A percentile compares a stretch with the other conserved stretches of the same genome.
phyloP scores from a whole-genome alignment of 2,329 filamentous ascomycete genomes.

The Pezicula rhizophila region DNA sequence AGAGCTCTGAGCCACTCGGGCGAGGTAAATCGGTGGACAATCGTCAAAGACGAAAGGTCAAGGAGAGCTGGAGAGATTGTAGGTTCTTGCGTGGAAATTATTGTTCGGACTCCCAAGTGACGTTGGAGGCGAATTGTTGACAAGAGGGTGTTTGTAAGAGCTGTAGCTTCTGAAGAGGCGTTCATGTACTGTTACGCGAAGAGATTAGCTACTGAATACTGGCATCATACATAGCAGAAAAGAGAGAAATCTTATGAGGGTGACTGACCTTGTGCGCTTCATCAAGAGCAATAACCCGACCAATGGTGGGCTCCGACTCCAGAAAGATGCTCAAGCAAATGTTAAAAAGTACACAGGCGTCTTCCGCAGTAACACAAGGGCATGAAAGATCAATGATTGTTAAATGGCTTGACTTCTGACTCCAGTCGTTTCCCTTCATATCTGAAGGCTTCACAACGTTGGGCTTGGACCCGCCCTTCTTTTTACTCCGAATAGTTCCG shows the following conservation, averaged over 20 bases:
- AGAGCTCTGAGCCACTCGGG: constrained; percentile 48
- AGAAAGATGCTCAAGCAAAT: constrained; percentile 64
- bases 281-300: constrained; percentile 63
- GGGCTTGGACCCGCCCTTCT: too few relatives aligned
- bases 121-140: constrained; percentile 63
- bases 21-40: constrained; percentile 67
- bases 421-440: constrained; percentile 17
- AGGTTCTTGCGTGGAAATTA: constrained; percentile 75
- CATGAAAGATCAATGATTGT: constrained; percentile 70
- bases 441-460: too few relatives aligned
- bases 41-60: constrained; percentile 64
- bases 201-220: too few relatives aligned
- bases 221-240: neutral
- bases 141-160: constrained; percentile 57
- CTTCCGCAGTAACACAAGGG: constrained; percentile 60
- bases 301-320: constrained; percentile 40
- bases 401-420: constrained; percentile 39
- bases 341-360: constrained; percentile 67
- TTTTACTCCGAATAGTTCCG: too few relatives aligned
- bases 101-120: constrained; percentile 58
- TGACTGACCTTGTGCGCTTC: constrained; percentile 64
- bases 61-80: constrained; percentile 63
- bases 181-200: constrained; percentile 48
- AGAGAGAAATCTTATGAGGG: neutral
- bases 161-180: constrained; percentile 44